phyloP scores from a whole-genome alignment of 164 flowering plant genomes.

The Malania oleifera region DNA sequence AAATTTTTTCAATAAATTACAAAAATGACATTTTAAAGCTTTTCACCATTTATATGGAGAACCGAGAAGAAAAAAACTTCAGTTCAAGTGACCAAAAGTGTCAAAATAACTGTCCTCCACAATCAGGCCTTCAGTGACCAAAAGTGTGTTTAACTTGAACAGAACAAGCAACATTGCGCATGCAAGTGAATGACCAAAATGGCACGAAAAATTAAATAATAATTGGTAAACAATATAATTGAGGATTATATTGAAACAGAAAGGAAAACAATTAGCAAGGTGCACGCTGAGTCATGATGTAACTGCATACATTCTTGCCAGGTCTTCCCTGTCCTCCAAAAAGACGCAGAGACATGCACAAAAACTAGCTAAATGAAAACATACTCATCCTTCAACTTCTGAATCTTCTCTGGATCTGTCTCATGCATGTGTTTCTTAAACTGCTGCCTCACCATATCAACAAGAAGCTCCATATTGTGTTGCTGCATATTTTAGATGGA shows the following conservation, averaged over 20 bases:
- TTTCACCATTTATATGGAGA: too few species aligned
- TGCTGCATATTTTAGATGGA: slow-evolving; percentile 45
- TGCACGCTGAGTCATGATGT: too few species aligned
- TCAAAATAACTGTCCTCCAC: too few species aligned
- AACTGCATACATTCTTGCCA: too few species aligned
- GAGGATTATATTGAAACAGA: background rate
- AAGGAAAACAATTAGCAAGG: background rate
- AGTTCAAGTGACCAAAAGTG: too few species aligned
- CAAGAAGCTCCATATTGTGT: slow-evolving; percentile 73
- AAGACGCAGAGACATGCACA: background rate
- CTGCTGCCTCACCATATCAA: slow-evolving; percentile 84
- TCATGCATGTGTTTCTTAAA: slow-evolving; percentile 83
- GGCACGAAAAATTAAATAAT: background rate
- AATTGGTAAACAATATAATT: background rate
- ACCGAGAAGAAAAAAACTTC: too few species aligned
- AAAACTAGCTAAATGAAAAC: slow-evolving; percentile 19
- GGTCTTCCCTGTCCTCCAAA: background rate
- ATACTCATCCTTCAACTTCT: slow-evolving; percentile 87
- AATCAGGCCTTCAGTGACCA: too few species aligned
- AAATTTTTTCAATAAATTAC: too few species aligned
- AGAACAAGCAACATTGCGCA: too few species aligned
- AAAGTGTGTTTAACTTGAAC: too few species aligned
- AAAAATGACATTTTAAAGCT: too few species aligned
- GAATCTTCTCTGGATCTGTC: slow-evolving; percentile 91
- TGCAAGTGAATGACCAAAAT: too few species aligned